Percentiles rank a stretch among this genome's conserved stretches.
These are phyloP conservation scores for Candida sakaeoensis DNA, from an alignment of 805 yeast genomes.

Conservation along the genomic window DNA sequence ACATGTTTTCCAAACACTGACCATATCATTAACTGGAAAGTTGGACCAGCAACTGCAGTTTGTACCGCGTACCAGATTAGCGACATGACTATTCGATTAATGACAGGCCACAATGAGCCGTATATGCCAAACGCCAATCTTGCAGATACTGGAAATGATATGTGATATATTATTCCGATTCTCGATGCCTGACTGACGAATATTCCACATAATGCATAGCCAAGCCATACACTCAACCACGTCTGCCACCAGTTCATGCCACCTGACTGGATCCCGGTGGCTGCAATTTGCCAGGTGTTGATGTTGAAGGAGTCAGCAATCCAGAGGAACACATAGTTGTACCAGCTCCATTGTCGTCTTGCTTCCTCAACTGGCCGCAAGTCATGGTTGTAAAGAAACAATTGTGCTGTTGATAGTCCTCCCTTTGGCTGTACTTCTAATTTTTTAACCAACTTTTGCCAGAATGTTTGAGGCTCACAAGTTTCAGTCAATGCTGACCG, in stretches of 20 bases:
- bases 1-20: constrained; percentile 69
- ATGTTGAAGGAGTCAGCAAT: constrained; percentile 85
- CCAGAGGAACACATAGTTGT: constrained; percentile 78
- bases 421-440: constrained; percentile 22
- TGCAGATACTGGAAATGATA: constrained; percentile 79
- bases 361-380: constrained; percentile 71
- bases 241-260: constrained; percentile 90
- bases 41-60: constrained; percentile 79
- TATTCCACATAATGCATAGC: constrained; percentile 65
- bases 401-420: constrained; percentile 48
- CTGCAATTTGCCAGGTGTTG: constrained; percentile 89
- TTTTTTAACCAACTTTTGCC: constrained; percentile 1
- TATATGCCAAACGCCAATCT: constrained; percentile 83
- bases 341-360: constrained; percentile 85
- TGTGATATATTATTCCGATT: constrained; percentile 76
- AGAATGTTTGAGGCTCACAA: background rate
- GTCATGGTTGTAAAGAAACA: constrained; percentile 71
- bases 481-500: background rate
- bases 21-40: constrained; percentile 70
- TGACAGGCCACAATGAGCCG: constrained; percentile 84
- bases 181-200: constrained; percentile 73
- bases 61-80: constrained; percentile 88
- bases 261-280: constrained; percentile 68
- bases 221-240: constrained; percentile 89
- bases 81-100: constrained; percentile 86